Conservation (phyloP, 1,284 basidiomycete genomes). For the Chalciporus sp. region DNA sequence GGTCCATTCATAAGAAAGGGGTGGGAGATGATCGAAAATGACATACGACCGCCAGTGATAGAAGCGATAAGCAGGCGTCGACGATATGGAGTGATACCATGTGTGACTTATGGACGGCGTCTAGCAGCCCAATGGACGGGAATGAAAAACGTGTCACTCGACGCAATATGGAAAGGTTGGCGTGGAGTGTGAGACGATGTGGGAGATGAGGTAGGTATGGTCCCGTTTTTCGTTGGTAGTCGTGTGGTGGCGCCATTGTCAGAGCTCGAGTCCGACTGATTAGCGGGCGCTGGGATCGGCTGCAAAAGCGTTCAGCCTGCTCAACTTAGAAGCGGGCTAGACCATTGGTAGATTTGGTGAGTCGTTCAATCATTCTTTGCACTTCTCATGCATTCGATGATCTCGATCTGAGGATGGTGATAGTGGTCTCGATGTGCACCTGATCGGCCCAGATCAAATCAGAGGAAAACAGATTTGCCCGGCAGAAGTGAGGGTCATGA, state of each 20-base stretch:
- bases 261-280: neutral
- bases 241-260: neutral
- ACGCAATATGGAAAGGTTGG: neutral
- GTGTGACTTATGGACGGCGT: neutral
- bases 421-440: neutral
- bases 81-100: slow-evolving; percentile 1
- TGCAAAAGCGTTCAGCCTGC: neutral
- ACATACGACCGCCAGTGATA: neutral
- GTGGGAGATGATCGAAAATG: too few species aligned
- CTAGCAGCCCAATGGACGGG: slow-evolving; percentile 5
- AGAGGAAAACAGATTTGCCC: slow-evolving; percentile 10
- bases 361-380: neutral
- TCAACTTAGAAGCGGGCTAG: slow-evolving; percentile 6
- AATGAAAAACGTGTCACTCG: slow-evolving; percentile 12
- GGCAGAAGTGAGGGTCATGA: slow-evolving; percentile 4
- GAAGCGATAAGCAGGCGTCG: neutral
- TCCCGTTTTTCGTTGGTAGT: neutral
- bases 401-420: neutral
- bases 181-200: neutral
- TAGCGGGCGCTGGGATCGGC: neutral
- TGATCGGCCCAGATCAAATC: slow-evolving; percentile 1
- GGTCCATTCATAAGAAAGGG: neutral
- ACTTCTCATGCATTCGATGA: slow-evolving; percentile 5
- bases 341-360: neutral
- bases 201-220: neutral